phyloP scores from a whole-genome alignment of 176 grass and related monocot genomes.

The Rhynchospora pubera region DNA sequence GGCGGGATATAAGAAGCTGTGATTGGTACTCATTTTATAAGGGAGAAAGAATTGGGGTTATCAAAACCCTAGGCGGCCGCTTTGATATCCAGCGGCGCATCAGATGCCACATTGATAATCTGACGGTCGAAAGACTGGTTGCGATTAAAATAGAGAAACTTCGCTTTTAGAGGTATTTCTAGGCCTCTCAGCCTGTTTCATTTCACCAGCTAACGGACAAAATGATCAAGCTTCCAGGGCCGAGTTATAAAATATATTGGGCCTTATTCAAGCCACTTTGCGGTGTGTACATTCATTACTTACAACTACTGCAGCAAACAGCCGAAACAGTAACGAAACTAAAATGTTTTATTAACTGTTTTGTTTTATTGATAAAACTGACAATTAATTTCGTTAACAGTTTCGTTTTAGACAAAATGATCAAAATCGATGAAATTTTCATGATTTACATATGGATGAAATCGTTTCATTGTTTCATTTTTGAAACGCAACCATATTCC shows the following conservation, averaged over 20 bases:
- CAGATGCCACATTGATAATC: neutral
- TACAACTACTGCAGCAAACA: too few species aligned
- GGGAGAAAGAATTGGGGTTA: neutral
- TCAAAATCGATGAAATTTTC: too few species aligned
- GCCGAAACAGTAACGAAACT: too few species aligned
- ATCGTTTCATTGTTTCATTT: too few species aligned
- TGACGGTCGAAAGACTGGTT: neutral
- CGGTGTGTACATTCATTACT: neutral
- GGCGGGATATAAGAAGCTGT: neutral
- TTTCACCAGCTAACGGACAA: neutral
- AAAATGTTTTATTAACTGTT: too few species aligned
- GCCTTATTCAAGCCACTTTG: neutral
- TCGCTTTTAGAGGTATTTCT: neutral
- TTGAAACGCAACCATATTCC: too few species aligned
- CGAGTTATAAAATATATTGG: neutral
- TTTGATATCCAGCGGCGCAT: neutral
- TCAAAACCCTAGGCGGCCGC: constrained; percentile 29
- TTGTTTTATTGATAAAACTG: too few species aligned
- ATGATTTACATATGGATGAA: too few species aligned
- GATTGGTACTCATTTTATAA: neutral
- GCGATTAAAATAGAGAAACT: neutral
- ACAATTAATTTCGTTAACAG: too few species aligned
- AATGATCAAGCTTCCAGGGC: neutral
- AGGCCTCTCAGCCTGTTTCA: neutral
- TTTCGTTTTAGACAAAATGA: too few species aligned